phyloP scores from a whole-genome alignment of 371 early-diverging fungal species.

The Haplosporangium sp. region DNA sequence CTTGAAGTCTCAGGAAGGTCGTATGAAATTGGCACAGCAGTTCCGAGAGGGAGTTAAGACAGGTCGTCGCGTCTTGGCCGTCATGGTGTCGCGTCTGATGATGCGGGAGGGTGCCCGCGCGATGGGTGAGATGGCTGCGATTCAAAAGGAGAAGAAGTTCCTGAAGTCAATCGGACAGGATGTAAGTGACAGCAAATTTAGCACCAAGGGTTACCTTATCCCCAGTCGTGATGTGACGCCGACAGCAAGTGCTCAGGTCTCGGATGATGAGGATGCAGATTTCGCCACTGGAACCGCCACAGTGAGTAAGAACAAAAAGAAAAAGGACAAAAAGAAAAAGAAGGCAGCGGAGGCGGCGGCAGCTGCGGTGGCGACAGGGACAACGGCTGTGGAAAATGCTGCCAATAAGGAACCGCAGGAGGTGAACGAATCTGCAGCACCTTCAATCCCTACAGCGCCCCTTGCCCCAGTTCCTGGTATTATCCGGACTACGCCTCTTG shows the following conservation, averaged over 20 bases:
- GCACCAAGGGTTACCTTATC: slow-evolving; percentile 30
- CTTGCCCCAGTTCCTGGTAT: neutral
- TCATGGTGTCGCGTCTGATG: slow-evolving; percentile 75
- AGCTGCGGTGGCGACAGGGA: slow-evolving; percentile 23
- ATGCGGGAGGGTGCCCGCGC: slow-evolving; percentile 79
- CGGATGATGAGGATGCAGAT: slow-evolving; percentile 49
- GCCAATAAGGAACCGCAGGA: neutral
- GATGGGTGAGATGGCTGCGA: slow-evolving; percentile 74
- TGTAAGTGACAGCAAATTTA: slow-evolving; percentile 30
- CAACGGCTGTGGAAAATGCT: neutral
- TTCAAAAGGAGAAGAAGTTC: slow-evolving; percentile 74
- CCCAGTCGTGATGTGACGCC: slow-evolving; percentile 45
- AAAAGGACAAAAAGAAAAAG: slow-evolving; percentile 63
- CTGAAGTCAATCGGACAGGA: slow-evolving; percentile 66
- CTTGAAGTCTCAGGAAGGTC: slow-evolving; percentile 63
- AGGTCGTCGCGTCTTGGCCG: slow-evolving; percentile 76
- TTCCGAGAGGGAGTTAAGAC: slow-evolving; percentile 76
- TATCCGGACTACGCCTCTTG: slow-evolving; percentile 6
- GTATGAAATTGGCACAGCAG: slow-evolving; percentile 66
- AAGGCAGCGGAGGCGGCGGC: slow-evolving; percentile 52
- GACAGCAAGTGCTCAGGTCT: slow-evolving; percentile 41
- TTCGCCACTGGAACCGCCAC: slow-evolving; percentile 11
- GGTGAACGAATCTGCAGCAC: no score
- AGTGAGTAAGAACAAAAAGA: slow-evolving; percentile 55
- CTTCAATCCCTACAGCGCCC: neutral